Conservation (phyloP, 2,329 filamentous ascomycete species). For the Aspergillus oerlinghausenensis region DNA sequence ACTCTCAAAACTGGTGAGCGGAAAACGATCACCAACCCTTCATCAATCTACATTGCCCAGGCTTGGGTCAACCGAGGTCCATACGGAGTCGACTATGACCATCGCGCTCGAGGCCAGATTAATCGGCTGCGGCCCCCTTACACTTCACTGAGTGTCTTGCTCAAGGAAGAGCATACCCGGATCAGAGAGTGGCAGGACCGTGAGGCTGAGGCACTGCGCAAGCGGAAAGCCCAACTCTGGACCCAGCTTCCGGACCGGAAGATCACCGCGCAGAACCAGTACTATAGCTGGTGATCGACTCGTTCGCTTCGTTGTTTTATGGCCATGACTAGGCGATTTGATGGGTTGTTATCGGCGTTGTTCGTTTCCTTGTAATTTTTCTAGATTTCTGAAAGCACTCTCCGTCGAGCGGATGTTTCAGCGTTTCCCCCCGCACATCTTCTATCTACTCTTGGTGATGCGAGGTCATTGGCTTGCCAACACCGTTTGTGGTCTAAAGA, state of each 20-base stretch:
- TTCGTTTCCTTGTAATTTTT: not conserved
- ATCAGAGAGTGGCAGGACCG: constrained; percentile 76
- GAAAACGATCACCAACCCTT: constrained; percentile 66
- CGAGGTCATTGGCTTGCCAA: not conserved
- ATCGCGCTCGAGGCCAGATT: constrained; percentile 70
- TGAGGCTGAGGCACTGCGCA: constrained; percentile 70
- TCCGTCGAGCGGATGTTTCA: not conserved
- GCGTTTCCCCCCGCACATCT: not conserved
- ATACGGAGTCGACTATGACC: constrained; percentile 59
- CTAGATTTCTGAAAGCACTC: not conserved
- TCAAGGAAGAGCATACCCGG: constrained; percentile 92
- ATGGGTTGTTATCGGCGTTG: not conserved
- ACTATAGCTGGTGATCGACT: constrained; percentile 74
- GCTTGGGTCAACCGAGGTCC: constrained; percentile 84
- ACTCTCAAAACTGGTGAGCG: constrained; percentile 70
- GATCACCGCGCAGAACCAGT: constrained; percentile 77
- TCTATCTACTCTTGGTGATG: not conserved
- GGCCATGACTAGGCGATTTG: not conserved
- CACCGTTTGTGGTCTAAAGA: not conserved
- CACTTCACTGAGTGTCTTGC: constrained; percentile 70
- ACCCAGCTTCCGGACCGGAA: constrained; percentile 81
- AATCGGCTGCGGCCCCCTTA: constrained; percentile 65
- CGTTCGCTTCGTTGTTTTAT: constrained; percentile 6
- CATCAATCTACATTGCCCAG: constrained; percentile 84
- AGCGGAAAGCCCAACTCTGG: constrained; percentile 74